Evolutionary conservation across 2,329 filamentous ascomycete genomes (phyloP).

Genomic region (Fusarium pilosicola): DNA sequence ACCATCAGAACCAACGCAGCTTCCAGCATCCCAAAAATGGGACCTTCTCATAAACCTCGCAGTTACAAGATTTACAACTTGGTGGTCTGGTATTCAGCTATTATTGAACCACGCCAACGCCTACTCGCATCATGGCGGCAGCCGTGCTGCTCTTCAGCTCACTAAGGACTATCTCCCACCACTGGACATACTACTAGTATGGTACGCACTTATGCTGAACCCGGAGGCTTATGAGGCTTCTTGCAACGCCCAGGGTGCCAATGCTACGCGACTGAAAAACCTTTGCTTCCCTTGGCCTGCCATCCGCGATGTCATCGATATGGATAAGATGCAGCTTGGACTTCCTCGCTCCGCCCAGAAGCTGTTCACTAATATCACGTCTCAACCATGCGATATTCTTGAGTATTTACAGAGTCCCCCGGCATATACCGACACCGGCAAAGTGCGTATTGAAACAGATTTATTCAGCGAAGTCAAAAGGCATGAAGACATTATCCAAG

Average conservation of each 20-base stretch:
- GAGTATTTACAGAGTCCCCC: slow-evolving; percentile 23
- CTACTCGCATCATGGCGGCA: slow-evolving; percentile 19
- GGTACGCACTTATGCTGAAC: slow-evolving; percentile 21
- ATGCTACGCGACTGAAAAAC: neutral
- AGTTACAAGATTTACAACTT: slow-evolving; percentile 14
- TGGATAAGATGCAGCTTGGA: slow-evolving; percentile 11
- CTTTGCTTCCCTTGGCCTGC: slow-evolving; percentile 31
- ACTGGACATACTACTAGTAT: slow-evolving; percentile 21
- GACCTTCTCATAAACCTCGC: slow-evolving; percentile 24
- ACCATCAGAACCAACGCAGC: neutral
- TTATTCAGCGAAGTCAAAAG: slow-evolving; percentile 21
- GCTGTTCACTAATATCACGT: slow-evolving; percentile 19
- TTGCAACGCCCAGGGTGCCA: neutral
- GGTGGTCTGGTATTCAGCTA: slow-evolving; percentile 29
- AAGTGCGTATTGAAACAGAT: neutral
- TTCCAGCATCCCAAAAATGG: slow-evolving; percentile 24
- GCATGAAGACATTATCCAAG: neutral
- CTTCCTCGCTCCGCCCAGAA: slow-evolving; percentile 19
- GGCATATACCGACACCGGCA: slow-evolving; percentile 2
- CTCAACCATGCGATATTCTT: slow-evolving; percentile 19
- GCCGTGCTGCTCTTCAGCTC: slow-evolving; percentile 17
- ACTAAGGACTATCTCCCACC: slow-evolving; percentile 23
- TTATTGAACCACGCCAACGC: slow-evolving; percentile 12
- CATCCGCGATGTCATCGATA: slow-evolving; percentile 22
- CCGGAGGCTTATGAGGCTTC: slow-evolving; percentile 7